Percentiles rank a stretch among this genome's conserved stretches.
Evolutionary conservation across 163 green algal genomes (phyloP).

Genomic region (Volvox carteri): DNA sequence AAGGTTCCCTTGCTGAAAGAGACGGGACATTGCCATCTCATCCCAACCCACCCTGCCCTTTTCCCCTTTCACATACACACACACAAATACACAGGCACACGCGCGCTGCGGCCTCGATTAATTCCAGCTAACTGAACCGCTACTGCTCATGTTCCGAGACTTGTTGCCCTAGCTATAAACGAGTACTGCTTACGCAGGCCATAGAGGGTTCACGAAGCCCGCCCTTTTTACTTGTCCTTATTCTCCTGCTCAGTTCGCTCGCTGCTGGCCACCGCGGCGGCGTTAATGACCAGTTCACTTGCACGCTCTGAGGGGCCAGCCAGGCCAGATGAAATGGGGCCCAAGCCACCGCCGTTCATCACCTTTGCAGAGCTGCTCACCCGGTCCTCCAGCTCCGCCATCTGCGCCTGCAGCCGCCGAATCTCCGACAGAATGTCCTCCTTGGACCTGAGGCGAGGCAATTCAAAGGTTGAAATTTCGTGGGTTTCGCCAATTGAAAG

Average conservation of each 20-base stretch:
- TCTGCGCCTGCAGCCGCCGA: constrained; percentile 72
- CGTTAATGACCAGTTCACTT: constrained; percentile 9
- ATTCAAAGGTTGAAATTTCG: too few relatives aligned
- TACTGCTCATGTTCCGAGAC: too few relatives aligned
- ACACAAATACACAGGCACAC: too few relatives aligned
- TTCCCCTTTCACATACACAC: too few relatives aligned
- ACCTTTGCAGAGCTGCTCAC: constrained; percentile 53
- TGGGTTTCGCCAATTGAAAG: too few relatives aligned
- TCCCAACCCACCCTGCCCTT: too few relatives aligned
- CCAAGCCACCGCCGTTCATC: constrained; percentile 21
- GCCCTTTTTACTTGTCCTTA: constrained; percentile 53
- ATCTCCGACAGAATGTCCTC: constrained; percentile 81
- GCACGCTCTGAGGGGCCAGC: background rate
- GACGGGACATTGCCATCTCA: too few relatives aligned
- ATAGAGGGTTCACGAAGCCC: background rate
- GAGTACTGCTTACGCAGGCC: too few relatives aligned
- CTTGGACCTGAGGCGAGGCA: constrained; percentile 76
- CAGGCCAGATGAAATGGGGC: background rate
- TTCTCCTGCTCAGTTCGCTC: constrained; percentile 46
- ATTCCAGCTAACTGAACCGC: too few relatives aligned
- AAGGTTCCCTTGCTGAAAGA: too few relatives aligned
- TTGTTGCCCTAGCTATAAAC: too few relatives aligned
- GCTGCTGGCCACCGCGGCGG: constrained; percentile 29
- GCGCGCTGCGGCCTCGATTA: too few relatives aligned
- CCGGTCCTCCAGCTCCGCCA: constrained; percentile 69